phyloP scores from a whole-genome alignment of 345 rosid genomes.

The Aethionema arabicum region DNA sequence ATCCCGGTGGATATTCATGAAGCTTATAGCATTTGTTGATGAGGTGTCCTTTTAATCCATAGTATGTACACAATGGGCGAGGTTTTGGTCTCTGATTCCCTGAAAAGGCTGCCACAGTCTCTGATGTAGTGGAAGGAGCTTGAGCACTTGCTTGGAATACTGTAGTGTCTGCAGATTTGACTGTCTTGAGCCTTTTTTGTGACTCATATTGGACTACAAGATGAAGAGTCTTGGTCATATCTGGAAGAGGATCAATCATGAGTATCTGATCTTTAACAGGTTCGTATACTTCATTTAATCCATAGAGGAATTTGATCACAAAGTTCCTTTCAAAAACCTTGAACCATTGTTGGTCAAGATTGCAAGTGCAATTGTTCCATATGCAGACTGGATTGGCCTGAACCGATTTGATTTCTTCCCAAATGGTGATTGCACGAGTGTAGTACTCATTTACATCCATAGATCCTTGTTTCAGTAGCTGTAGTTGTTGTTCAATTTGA shows the following conservation, averaged over 20 bases:
- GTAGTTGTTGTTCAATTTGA: no score
- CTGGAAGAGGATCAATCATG: neutral
- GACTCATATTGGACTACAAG: neutral
- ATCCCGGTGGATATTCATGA: neutral
- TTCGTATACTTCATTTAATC: neutral
- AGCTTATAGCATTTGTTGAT: neutral
- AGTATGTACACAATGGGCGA: neutral
- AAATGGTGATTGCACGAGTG: no score
- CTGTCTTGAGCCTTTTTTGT: neutral
- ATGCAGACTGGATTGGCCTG: no score
- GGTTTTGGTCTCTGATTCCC: neutral
- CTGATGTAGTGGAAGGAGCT: no score
- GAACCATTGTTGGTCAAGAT: no score
- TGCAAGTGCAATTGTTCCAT: no score
- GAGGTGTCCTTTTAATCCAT: neutral
- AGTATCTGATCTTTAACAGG: neutral
- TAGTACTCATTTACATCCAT: no score
- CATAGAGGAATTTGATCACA: neutral
- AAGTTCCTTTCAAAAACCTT: neutral
- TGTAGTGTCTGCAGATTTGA: neutral
- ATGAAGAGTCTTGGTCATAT: neutral
- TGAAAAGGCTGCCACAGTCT: no score
- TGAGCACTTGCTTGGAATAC: neutral
- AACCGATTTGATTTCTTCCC: no score
- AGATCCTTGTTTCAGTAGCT: no score